A percentile compares a stretch with the other conserved stretches of the same genome.
phyloP scores from a whole-genome alignment of 306 rosid genomes.

The Hylodesmum podocarpum region DNA sequence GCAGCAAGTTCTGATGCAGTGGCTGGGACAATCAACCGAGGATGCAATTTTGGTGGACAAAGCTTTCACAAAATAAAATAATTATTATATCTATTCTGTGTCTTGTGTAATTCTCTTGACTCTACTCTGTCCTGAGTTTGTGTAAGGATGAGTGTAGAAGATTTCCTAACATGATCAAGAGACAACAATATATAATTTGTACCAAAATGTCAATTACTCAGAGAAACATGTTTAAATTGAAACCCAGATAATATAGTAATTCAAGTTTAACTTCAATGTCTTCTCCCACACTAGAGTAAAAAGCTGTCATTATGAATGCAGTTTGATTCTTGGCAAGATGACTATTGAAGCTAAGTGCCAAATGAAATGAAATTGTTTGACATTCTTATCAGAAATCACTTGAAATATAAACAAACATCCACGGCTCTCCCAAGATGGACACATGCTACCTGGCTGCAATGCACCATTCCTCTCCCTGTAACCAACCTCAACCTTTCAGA shows the following conservation, averaged over 20 bases:
- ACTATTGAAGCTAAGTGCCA: not conserved
- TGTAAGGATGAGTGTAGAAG: too few relatives aligned
- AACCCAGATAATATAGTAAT: not conserved
- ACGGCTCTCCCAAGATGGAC: not conserved
- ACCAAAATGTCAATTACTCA: not conserved
- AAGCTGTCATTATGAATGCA: not conserved
- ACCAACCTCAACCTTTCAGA: slow-evolving; percentile 30
- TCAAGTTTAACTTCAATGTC: slow-evolving; percentile 26
- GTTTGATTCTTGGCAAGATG: slow-evolving; percentile 4
- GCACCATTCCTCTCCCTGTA: slow-evolving; percentile 17
- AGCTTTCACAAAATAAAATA: too few relatives aligned
- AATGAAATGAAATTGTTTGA: slow-evolving; percentile 13
- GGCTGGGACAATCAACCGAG: too few relatives aligned
- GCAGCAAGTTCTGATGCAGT: too few relatives aligned
- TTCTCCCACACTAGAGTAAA: not conserved
- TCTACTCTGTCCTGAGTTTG: too few relatives aligned
- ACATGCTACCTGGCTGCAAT: slow-evolving; percentile 11
- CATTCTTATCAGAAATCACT: not conserved
- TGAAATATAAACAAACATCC: not conserved
- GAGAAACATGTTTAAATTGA: not conserved
- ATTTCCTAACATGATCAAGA: not conserved
- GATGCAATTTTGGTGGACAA: too few relatives aligned
- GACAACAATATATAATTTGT: not conserved
- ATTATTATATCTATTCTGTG: too few relatives aligned
- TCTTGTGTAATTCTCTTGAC: too few relatives aligned